These are phyloP conservation scores for Casuarina cunninghamiana DNA, from an alignment of 306 rosid species.

Conservation along the genomic window DNA sequence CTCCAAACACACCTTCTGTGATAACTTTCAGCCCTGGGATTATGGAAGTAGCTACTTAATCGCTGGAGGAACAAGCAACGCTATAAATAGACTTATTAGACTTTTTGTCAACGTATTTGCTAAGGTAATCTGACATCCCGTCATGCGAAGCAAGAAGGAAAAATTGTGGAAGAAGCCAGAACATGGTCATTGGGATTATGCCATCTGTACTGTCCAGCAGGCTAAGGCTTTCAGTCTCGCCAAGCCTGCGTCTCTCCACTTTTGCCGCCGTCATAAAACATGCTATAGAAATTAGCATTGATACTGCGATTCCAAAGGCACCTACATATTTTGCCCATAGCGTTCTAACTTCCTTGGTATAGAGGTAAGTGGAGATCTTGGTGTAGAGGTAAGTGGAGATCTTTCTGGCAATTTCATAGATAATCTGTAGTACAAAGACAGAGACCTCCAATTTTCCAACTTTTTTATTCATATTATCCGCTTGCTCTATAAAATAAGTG, in stretches of 20 bases:
- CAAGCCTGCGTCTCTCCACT: conserved; percentile 30
- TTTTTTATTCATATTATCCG: conserved; percentile 17
- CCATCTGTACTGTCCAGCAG: conserved; percentile 24
- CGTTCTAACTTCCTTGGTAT: background rate
- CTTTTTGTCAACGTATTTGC: no score
- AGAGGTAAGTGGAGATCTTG: background rate
- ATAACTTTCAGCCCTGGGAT: no score
- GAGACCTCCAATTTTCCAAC: background rate
- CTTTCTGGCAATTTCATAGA: background rate
- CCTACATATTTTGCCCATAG: background rate
- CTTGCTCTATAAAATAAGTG: conserved; percentile 41
- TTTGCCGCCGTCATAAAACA: conserved; percentile 38
- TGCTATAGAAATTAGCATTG: conserved; percentile 25
- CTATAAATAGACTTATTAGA: no score
- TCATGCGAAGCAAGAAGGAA: no score
- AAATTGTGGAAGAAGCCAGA: no score
- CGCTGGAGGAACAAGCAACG: no score
- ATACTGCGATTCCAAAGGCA: background rate
- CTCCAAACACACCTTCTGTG: no score
- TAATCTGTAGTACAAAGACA: background rate
- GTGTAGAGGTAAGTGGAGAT: no score
- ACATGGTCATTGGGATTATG: conserved; percentile 33
- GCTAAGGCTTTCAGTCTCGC: conserved; percentile 27
- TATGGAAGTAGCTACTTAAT: no score
- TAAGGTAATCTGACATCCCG: no score